These are phyloP conservation scores for Coffea humblotiana DNA, from an alignment of 305 asterid species.

Conservation along the genomic window DNA sequence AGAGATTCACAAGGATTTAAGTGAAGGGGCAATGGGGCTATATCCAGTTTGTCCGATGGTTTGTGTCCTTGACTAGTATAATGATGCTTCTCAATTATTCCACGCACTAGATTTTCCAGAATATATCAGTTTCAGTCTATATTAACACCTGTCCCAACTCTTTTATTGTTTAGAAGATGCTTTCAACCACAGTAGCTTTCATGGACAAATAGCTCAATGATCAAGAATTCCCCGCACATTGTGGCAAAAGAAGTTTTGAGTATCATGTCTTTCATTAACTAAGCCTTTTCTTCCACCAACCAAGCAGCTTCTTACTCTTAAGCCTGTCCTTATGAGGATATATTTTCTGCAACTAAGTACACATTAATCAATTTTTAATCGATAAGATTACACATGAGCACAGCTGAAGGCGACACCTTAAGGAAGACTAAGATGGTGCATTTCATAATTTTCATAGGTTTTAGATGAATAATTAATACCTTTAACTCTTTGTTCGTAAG, in stretches of 20 bases:
- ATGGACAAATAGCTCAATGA: background rate
- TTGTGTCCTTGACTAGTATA: background rate
- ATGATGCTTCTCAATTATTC: background rate
- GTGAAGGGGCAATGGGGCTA: background rate
- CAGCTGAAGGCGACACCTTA: background rate
- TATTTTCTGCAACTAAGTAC: background rate
- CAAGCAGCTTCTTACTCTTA: background rate
- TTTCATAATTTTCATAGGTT: background rate
- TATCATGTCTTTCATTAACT: background rate
- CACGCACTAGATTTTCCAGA: background rate
- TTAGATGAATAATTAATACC: slow-evolving; percentile 43
- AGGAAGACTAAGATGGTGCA: background rate
- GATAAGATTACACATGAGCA: background rate
- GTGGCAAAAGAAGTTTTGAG: background rate
- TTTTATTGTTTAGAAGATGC: background rate
- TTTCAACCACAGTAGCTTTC: background rate
- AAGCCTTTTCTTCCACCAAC: background rate
- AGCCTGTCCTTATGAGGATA: background rate
- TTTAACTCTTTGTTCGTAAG: slow-evolving; percentile 72
- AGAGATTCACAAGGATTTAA: background rate
- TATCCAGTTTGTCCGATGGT: background rate
- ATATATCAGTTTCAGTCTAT: background rate
- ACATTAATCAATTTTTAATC: background rate
- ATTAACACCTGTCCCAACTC: background rate
- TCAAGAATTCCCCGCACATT: background rate